Evolutionary conservation across 2,329 filamentous ascomycete species (phyloP), one percentile per base, ranked within the genome.

Genomic region (Leptodontidium sp.): DNA sequence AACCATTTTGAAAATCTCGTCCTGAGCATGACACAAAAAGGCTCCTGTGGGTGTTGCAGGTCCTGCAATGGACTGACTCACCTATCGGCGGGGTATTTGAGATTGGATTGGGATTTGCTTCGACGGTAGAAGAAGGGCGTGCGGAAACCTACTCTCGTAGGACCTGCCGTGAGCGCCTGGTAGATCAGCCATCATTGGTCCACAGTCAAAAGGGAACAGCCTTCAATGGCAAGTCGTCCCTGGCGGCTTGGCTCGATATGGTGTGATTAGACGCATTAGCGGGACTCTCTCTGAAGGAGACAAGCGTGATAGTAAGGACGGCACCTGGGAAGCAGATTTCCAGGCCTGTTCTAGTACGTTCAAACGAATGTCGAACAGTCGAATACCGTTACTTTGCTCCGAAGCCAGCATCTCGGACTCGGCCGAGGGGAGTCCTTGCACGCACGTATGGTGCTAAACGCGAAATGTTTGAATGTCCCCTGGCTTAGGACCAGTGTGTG

Each of bases 321-420:
- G 75, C 68, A 12, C 78, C 81, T 61, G 61, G 68, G 57, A 26
- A 26, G n/a, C 12, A 26, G 8, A 17, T 26, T 45, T 21, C 38
- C 24, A 17, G 38, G n/a, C 57, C 38, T 59, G 11, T 24, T 59
- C 21, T 4, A 4, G 14, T 24, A n/a, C 15, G n/a, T 57, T 17
- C 32, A n/a, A 5, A 14, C 35, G 7, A n/a, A 32, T 5, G 12
- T 14, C 35, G 21, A 21, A 26, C n/a, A 35, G n/a, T 40, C 35
- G n/a, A 58, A 12, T 12, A 66, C 66, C 71, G 81, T 79, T 76
- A 84, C 83, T 84, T 84, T 85, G 84, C 84, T 84, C 84, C 82
- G 83, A 81, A 85, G 84, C 84, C 84, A 86, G 84, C 84, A 76
- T 83, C 83, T 83, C 81, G 84, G 84, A 85, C 84, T 86, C 76